These are phyloP conservation scores for Vitis rupestris DNA, from an alignment of 164 flowering plant species.

Conservation along the genomic window DNA sequence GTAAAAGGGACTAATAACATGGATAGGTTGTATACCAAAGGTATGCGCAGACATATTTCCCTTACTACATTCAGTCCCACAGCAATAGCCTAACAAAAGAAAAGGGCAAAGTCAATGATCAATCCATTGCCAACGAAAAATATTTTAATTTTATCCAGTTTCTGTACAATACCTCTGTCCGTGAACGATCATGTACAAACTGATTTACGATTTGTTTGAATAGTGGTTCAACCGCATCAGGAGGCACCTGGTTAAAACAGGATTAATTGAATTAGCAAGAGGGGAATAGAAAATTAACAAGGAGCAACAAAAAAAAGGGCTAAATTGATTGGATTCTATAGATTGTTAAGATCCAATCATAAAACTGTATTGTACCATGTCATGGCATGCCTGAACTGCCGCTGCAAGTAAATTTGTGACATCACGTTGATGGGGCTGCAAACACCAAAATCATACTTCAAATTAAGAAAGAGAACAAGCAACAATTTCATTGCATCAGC, in stretches of 20 bases:
- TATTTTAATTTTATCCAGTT: neutral
- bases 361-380: slow-evolving; percentile 54
- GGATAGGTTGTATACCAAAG: slow-evolving; percentile 52
- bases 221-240: slow-evolving; percentile 88
- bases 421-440: slow-evolving; percentile 97
- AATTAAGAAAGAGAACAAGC: neutral
- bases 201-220: slow-evolving; percentile 90
- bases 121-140: neutral
- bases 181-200: slow-evolving; percentile 89
- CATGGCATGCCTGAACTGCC: slow-evolving; percentile 96
- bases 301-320: neutral
- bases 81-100: slow-evolving; percentile 66
- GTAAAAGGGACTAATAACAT: neutral
- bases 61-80: slow-evolving; percentile 86
- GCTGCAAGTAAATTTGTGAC: slow-evolving; percentile 86
- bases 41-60: slow-evolving; percentile 92
- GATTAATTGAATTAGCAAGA: neutral
- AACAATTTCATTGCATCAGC: slow-evolving; percentile 4
- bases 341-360: neutral
- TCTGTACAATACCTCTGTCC: slow-evolving; percentile 65
- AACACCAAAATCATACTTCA: slow-evolving; percentile 13
- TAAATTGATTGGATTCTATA: neutral
- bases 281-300: neutral
- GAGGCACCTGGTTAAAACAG: slow-evolving; percentile 70
- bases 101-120: slow-evolving; percentile 4